These are phyloP conservation scores for Pseudogymnoascus sp. DNA, from an alignment of 2,329 filamentous ascomycete genomes.

Conservation along the genomic window DNA sequence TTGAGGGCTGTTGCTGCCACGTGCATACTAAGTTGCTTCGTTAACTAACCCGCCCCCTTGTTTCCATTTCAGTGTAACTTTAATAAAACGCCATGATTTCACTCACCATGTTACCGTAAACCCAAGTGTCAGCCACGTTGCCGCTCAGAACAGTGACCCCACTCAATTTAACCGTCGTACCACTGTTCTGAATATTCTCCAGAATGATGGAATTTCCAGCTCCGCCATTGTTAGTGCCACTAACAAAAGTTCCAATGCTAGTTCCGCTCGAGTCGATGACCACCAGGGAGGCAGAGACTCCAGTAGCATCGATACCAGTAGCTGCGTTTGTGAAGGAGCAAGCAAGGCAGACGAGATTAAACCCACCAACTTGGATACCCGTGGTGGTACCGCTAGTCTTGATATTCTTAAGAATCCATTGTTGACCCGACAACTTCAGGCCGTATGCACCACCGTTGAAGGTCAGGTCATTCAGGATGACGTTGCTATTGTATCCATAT, in stretches of 20 bases:
- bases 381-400: too few species aligned
- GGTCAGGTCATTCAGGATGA: constrained; percentile 44
- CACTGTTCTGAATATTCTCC: constrained; percentile 12
- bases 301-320: constrained; percentile 17
- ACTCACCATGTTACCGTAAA: too few species aligned
- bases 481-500: background rate
- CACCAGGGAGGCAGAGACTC: background rate
- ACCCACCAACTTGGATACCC: too few species aligned
- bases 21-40: too few species aligned
- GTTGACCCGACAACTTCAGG: constrained; percentile 56
- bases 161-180: background rate
- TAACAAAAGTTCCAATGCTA: background rate
- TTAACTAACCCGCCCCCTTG: too few species aligned
- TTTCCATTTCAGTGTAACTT: too few species aligned
- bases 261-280: constrained; percentile 1
- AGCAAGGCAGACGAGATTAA: too few species aligned
- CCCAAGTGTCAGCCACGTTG: too few species aligned
- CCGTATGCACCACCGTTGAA: constrained; percentile 56
- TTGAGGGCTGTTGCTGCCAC: too few species aligned
- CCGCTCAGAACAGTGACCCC: background rate
- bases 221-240: background rate
- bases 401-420: constrained; percentile 52
- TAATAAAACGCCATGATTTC: too few species aligned
- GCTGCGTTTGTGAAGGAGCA: too few species aligned
- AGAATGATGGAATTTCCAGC: constrained; percentile 2